Percentiles rank a stretch among this genome's conserved stretches.
These are phyloP conservation scores for Coelastrella sp. DNA, from an alignment of 139 green algal genomes.

Conservation along the genomic window DNA sequence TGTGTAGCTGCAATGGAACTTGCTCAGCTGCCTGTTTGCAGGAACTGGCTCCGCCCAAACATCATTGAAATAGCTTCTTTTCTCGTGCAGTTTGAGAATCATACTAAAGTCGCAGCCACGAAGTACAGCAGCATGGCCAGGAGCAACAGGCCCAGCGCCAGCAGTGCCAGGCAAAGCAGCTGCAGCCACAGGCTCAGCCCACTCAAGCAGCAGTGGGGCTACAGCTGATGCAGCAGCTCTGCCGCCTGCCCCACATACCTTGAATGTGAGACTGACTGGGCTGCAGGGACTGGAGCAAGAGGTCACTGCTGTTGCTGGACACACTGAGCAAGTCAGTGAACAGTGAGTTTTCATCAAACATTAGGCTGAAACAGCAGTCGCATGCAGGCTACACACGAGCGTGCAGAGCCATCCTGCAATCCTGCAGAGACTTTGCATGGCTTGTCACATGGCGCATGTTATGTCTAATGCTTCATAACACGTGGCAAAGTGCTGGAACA, in stretches of 20 bases:
- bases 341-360: not conserved
- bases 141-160: not conserved
- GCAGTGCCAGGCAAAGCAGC: not conserved
- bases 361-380: too few relatives aligned
- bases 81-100: constrained; percentile 7
- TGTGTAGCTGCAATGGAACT: too few relatives aligned
- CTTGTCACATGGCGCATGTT: too few relatives aligned
- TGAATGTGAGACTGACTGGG: not conserved
- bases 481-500: too few relatives aligned
- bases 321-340: not conserved
- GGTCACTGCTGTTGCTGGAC: not conserved
- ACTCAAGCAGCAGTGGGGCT: not conserved
- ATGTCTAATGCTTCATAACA: too few relatives aligned
- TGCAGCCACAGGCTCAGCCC: not conserved
- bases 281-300: constrained; percentile 21
- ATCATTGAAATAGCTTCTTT: too few relatives aligned
- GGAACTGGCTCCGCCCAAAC: too few relatives aligned
- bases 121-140: not conserved
- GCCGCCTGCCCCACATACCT: not conserved
- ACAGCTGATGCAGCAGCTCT: not conserved
- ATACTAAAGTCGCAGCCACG: not conserved
- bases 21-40: too few relatives aligned
- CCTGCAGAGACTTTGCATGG: too few relatives aligned
- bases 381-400: too few relatives aligned
- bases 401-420: too few relatives aligned